Percentiles rank a stretch among this genome's conserved stretches.
phyloP scores from a whole-genome alignment of 1,139 yeast genomes.

The Hansenula lynferdii region DNA sequence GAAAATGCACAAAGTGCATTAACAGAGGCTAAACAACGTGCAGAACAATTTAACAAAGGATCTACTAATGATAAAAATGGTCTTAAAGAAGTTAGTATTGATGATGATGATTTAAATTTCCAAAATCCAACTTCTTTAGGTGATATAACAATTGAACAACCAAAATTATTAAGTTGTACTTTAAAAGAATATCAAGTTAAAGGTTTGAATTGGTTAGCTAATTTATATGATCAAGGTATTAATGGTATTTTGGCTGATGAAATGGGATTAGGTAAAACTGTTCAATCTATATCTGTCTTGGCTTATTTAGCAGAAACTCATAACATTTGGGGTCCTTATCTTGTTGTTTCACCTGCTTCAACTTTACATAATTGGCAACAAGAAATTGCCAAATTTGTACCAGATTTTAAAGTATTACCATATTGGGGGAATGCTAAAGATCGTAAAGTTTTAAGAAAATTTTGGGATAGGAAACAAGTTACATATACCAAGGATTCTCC shows the following conservation, averaged over 20 bases:
- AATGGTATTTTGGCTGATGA: slow-evolving; percentile 98
- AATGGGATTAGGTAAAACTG: slow-evolving; percentile 98
- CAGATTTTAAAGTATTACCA: slow-evolving; percentile 91
- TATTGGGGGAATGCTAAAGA: slow-evolving; percentile 98
- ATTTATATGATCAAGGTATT: slow-evolving; percentile 94
- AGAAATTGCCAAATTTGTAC: slow-evolving; percentile 89
- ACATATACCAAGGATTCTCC: slow-evolving; percentile 88
- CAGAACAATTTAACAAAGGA: slow-evolving; percentile 63
- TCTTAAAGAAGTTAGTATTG: slow-evolving; percentile 33
- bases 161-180: slow-evolving; percentile 84
- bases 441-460: slow-evolving; percentile 87
- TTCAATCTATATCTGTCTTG: slow-evolving; percentile 91
- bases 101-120: slow-evolving; percentile 79
- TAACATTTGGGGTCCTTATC: slow-evolving; percentile 97
- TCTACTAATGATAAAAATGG: slow-evolving; percentile 14
- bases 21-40: slow-evolving; percentile 70
- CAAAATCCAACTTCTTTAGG: slow-evolving; percentile 96
- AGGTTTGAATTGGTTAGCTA: slow-evolving; percentile 97
- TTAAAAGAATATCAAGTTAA: slow-evolving; percentile 93
- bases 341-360: slow-evolving; percentile 97
- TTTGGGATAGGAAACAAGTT: slow-evolving; percentile 94
- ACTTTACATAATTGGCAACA: slow-evolving; percentile 99
- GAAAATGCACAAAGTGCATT: slow-evolving; percentile 91
- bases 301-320: slow-evolving; percentile 95
- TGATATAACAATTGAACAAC: slow-evolving; percentile 79